Conservation (phyloP, 768 basidiomycete species). For the Brasilioporus rufonigricans region DNA sequence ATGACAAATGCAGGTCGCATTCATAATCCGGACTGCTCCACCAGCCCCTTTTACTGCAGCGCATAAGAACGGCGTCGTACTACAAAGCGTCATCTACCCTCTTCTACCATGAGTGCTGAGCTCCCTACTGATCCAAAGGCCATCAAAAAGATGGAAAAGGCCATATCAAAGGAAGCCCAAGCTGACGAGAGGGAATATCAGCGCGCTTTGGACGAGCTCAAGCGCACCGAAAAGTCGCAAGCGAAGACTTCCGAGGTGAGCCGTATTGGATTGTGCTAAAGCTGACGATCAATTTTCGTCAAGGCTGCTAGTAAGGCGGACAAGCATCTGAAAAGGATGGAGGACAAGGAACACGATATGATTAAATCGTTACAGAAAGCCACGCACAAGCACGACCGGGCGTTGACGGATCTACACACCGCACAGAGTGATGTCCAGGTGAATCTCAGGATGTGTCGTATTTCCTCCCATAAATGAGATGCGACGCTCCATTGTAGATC, state of each 20-base stretch:
- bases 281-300: neutral
- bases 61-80: neutral
- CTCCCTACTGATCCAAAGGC: conserved; percentile 24
- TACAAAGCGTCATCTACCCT: neutral
- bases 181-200: conserved; percentile 50
- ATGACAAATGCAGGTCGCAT: neutral
- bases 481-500: conserved; percentile 13
- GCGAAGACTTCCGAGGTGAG: conserved; percentile 51
- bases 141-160: conserved; percentile 43
- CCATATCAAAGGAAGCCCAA: conserved; percentile 48
- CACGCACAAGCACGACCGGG: conserved; percentile 49
- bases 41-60: conserved; percentile 6
- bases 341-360: conserved; percentile 49
- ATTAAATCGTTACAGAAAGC: conserved; percentile 53
- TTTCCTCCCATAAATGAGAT: neutral
- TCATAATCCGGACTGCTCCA: neutral
- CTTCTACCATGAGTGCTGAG: conserved; percentile 21
- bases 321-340: conserved; percentile 45
- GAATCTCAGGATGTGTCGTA: neutral
- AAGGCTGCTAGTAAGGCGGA: conserved; percentile 48
- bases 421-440: conserved; percentile 48
- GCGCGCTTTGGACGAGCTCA: conserved; percentile 53
- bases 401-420: conserved; percentile 40
- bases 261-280: neutral
- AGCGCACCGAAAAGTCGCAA: conserved; percentile 50